phyloP scores from a whole-genome alignment of 2,329 filamentous ascomycete genomes.

The Clarireedia homoeocarpa region DNA sequence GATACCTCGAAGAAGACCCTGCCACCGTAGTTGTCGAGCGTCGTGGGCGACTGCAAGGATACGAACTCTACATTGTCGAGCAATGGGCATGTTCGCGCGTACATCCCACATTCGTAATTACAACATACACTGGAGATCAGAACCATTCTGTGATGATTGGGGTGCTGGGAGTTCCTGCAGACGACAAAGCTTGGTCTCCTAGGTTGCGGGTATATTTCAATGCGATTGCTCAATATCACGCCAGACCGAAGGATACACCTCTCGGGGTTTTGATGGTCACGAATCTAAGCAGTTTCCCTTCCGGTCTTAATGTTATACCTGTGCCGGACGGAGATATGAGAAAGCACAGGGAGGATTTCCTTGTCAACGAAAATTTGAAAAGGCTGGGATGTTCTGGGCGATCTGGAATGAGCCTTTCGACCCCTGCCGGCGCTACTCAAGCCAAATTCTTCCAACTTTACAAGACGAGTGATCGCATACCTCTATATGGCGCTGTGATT shows the following conservation, averaged over 20 bases:
- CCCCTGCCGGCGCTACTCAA: slow-evolving; percentile 72
- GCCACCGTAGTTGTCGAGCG: slow-evolving; percentile 68
- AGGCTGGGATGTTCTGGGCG: slow-evolving; percentile 85
- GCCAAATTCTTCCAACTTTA: slow-evolving; percentile 92
- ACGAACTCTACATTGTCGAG: slow-evolving; percentile 90
- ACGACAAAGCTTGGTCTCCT: slow-evolving; percentile 73
- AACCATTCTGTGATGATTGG: slow-evolving; percentile 71
- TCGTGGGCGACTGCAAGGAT: slow-evolving; percentile 63
- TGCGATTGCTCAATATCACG: slow-evolving; percentile 77
- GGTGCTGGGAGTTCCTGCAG: slow-evolving; percentile 72
- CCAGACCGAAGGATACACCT: slow-evolving; percentile 71
- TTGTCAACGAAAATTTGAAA: slow-evolving; percentile 92
- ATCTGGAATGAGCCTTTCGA: slow-evolving; percentile 71
- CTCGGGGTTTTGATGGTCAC: slow-evolving; percentile 88
- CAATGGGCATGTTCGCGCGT: slow-evolving; percentile 94
- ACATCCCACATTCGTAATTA: slow-evolving; percentile 85
- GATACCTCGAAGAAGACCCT: slow-evolving; percentile 79
- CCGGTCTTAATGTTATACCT: slow-evolving; percentile 82
- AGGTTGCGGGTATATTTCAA: slow-evolving; percentile 77
- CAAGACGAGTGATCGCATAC: slow-evolving; percentile 74
- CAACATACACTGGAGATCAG: slow-evolving; percentile 84
- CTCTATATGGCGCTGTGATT: slow-evolving; percentile 69
- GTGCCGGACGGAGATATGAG: slow-evolving; percentile 81
- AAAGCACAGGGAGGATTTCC: slow-evolving; percentile 73
- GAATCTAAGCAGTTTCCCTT: slow-evolving; percentile 86